phyloP scores from a whole-genome alignment of 345 rosid genomes.

The Salix viminalis region DNA sequence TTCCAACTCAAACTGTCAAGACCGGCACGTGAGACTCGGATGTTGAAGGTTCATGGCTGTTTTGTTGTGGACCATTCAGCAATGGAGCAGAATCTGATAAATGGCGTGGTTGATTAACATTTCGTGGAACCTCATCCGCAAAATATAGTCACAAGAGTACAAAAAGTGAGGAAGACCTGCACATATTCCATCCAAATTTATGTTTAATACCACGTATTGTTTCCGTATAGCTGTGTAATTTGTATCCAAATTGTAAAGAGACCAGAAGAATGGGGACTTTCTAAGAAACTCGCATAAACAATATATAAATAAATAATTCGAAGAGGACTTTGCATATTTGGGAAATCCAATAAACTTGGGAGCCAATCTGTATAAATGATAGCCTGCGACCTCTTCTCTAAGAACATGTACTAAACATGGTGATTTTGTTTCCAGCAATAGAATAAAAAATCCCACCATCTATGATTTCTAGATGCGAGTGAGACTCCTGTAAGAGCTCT shows the following conservation, averaged over 20 bases:
- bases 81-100: conserved; percentile 81
- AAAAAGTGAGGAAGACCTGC: conserved; percentile 83
- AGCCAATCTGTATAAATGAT: background rate
- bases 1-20: conserved; percentile 30
- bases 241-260: background rate
- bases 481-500: background rate
- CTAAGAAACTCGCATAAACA: background rate
- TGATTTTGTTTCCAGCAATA: background rate
- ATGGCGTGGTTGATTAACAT: conserved; percentile 32
- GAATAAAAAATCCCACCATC: background rate
- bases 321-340: background rate
- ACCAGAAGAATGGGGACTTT: background rate
- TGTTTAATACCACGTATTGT: background rate
- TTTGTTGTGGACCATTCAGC: conserved; percentile 48
- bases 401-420: background rate
- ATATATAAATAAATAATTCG: too few relatives aligned
- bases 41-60: conserved; percentile 45
- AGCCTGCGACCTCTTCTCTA: background rate
- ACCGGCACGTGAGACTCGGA: conserved; percentile 30
- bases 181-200: conserved; percentile 7
- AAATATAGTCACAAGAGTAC: conserved; percentile 84
- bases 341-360: background rate
- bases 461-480: background rate
- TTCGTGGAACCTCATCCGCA: conserved; percentile 80
- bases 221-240: background rate